Evolutionary conservation across 306 rosid genomes (phyloP), one percentile per base, ranked within the genome.

Genomic region (Mimosa pudica): DNA sequence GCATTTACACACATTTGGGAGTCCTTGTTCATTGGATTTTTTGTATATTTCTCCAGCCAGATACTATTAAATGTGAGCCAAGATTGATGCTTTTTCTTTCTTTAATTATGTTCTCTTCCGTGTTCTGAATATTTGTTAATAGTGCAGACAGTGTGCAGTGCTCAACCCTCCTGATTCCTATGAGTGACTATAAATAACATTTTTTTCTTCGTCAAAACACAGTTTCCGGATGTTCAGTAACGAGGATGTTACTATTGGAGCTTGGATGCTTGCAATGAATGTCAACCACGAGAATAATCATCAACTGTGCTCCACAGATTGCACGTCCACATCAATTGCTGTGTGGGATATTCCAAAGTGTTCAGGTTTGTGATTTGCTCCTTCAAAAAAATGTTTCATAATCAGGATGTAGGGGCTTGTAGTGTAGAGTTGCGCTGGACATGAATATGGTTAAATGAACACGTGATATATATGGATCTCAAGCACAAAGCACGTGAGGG

Each of bases 211-310:
- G 65, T 24, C 24, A 24, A 60, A 60, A 70, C 67, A 70, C 96
- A 96, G 99, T 88, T 96, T 96, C 81, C 96, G 98, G 77, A 93
- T 96, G 98, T 93, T 96, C 81, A 96, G 94, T 91, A 96, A 96
- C 71, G 99, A 96, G 84, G 99, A 96, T 85, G 99, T 96, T 54
- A 96, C 99, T 32, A 90, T 96, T 81, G 99, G 98, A 68, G 94
- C 97, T 63, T 96, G 97, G 99, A 96, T 96, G 99, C 98, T 93
- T 32, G 97, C 99, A 64, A 96, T 96, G 99, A 96, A 96, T 85
- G 99, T 96, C 80, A 85, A 91, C 49, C 94, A 96, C 75, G 99
- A 96, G 87, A 90, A 93, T 76, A 81, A 85, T 78, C 89, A 84
- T 52, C 92, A 91, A 74, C 82, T 96, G 24, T 93, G 99, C 79